Base-by-base conservation (phyloP, 192 early-diverging fungal species). In the Lunasporangiospora selenospora region DNA sequence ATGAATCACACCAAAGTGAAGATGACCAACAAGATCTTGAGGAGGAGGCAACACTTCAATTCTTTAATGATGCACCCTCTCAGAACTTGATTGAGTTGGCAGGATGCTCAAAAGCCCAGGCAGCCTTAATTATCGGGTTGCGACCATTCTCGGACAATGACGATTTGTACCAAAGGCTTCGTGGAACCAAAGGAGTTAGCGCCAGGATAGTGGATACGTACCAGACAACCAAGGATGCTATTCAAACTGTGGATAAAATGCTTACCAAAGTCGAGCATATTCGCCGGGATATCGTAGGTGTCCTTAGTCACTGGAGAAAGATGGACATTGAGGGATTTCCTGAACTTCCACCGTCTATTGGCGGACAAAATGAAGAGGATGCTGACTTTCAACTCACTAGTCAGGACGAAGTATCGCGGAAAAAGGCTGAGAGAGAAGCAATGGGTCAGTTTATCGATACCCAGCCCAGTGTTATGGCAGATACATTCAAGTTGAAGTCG, bases 381-480 rank as follows among this genome's bases (percentile, higher is more conserved):
- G 18, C 79, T 5, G 66, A 64, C n/a, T 47, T 80, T 9, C 52
- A 70, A 44, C 75, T 58, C 19, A 7, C 57, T 2, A 34, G 39
- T 11, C 15, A 37, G 4, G 67, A 71, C 3, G 38, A 53, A 5
- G 48, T 8, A 4, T 38, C 65, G 9, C 51, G 43, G 26, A 54
- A 24, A 16, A 26, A 2, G 0, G 21, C 6, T 26, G 0, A 13
- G 15, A 37, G 39, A 2, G 48, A 43, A 34, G 76, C 78, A 7
- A 73, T 77, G 79, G 53, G 81, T 4, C 67, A 80, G 9, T 86
- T 82, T 29, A 62, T 92, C 16, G 61, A 46, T 0, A 55, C 27
- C 24, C 93, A 93, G 53, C 95, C 81, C 1, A 33, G 46, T 18
- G 80, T 80, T 32, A 63, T 95, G 54, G 90, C 80, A 52, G 55